Conservation (phyloP, 2,329 filamentous ascomycete genomes). For the Xylaria sp. region DNA sequence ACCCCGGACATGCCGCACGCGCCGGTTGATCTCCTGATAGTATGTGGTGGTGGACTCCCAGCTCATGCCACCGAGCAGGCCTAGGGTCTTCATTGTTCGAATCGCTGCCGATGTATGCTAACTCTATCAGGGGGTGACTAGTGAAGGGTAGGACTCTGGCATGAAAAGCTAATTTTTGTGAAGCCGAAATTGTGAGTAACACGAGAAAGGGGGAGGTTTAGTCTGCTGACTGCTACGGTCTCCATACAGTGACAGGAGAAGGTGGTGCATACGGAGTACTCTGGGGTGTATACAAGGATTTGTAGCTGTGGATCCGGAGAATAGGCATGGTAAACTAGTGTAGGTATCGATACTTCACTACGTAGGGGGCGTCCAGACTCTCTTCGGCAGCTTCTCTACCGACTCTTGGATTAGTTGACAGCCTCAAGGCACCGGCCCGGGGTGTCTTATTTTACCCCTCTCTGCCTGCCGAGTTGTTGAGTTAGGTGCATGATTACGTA, state of each 20-base stretch:
- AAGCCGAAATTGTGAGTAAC: neutral
- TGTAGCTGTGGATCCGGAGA: neutral
- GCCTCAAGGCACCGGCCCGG: neutral
- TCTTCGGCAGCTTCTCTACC: neutral
- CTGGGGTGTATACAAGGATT: slow-evolving; percentile 1
- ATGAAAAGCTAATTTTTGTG: neutral
- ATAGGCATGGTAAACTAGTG: neutral
- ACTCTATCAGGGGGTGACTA: neutral
- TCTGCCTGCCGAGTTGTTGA: neutral
- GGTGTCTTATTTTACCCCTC: neutral
- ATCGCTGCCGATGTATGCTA: slow-evolving; percentile 3
- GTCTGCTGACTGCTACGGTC: slow-evolving; percentile 10
- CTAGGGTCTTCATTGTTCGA: slow-evolving; percentile 33
- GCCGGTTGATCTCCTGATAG: slow-evolving; percentile 39
- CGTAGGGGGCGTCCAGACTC: neutral
- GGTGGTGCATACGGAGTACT: slow-evolving; percentile 4
- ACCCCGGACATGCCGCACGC: slow-evolving; percentile 34
- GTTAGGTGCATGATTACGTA: neutral
- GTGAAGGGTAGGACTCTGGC: neutral
- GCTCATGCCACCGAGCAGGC: slow-evolving; percentile 40
- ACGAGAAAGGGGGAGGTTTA: slow-evolving; percentile 13
- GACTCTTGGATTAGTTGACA: neutral
- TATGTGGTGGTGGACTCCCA: slow-evolving; percentile 39
- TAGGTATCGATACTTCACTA: slow-evolving; percentile 16
- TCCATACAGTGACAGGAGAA: slow-evolving; percentile 15